Conservation (phyloP, 1,284 basidiomycete species). For the Moesziomyces sp. region DNA sequence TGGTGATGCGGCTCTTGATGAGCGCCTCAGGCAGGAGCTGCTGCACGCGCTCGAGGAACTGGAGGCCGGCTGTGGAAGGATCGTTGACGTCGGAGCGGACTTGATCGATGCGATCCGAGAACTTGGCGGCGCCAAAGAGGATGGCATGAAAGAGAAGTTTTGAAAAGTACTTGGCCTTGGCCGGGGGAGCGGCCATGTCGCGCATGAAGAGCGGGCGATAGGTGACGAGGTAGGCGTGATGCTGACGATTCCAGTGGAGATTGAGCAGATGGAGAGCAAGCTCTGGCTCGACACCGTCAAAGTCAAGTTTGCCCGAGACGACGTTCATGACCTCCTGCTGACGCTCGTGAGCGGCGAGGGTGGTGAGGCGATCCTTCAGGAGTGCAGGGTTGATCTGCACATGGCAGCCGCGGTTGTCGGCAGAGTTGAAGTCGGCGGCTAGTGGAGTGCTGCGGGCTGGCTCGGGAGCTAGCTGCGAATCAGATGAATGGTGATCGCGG, state of each 20-base stretch:
- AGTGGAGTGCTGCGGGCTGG: no score
- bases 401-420: not conserved
- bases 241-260: slow-evolving; percentile 66
- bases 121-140: slow-evolving; percentile 63
- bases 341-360: slow-evolving; percentile 43
- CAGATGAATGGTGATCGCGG: not conserved
- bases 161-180: slow-evolving; percentile 51
- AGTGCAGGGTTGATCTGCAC: slow-evolving; percentile 4
- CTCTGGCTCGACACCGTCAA: slow-evolving; percentile 62
- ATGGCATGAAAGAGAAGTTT: slow-evolving; percentile 64
- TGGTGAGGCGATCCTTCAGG: slow-evolving; percentile 46
- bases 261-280: slow-evolving; percentile 61
- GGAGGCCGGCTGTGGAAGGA: slow-evolving; percentile 51
- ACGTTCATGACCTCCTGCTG: slow-evolving; percentile 61
- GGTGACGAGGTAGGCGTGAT: slow-evolving; percentile 63
- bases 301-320: slow-evolving; percentile 61
- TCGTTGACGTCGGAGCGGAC: slow-evolving; percentile 51
- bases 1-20: slow-evolving; percentile 59
- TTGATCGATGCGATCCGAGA: slow-evolving; percentile 55
- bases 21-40: slow-evolving; percentile 59
- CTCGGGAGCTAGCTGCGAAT: not conserved
- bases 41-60: slow-evolving; percentile 59
- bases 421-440: not conserved
- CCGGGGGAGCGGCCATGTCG: slow-evolving; percentile 59
- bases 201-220: slow-evolving; percentile 63